These are phyloP conservation scores for Backusella morwellensis DNA, from an alignment of 192 early-diverging fungal genomes.

Conservation along the genomic window DNA sequence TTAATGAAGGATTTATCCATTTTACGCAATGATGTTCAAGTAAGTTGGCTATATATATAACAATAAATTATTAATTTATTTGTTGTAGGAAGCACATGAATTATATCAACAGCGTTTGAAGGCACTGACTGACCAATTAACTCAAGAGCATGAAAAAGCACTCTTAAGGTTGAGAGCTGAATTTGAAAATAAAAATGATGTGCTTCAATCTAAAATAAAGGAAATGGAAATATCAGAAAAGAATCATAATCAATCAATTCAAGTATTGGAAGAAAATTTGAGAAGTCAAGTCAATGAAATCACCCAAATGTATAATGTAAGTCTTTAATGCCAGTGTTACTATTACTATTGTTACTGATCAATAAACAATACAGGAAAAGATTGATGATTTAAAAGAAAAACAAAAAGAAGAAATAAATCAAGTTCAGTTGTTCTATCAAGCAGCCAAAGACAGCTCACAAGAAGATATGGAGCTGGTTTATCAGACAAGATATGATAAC, in stretches of 20 bases:
- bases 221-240: slow-evolving; percentile 9
- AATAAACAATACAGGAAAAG: neutral
- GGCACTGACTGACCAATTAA: neutral
- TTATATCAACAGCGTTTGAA: neutral
- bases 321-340: neutral
- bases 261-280: slow-evolving; percentile 8
- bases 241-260: neutral
- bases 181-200: neutral
- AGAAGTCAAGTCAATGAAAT: slow-evolving; percentile 5
- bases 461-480: neutral
- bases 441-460: neutral
- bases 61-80: too few species aligned
- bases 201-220: neutral
- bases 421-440: neutral
- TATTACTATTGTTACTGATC: neutral
- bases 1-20: neutral
- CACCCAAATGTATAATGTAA: neutral
- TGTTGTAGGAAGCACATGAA: slow-evolving; percentile 1
- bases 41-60: too few species aligned
- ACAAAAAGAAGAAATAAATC: slow-evolving; percentile 1
- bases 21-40: neutral
- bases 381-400: neutral
- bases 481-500: neutral
- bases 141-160: neutral
- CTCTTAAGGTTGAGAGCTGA: neutral